These are phyloP conservation scores for Solanum corneliomulleri DNA, from an alignment of 257 asterid genomes.

Conservation along the genomic window DNA sequence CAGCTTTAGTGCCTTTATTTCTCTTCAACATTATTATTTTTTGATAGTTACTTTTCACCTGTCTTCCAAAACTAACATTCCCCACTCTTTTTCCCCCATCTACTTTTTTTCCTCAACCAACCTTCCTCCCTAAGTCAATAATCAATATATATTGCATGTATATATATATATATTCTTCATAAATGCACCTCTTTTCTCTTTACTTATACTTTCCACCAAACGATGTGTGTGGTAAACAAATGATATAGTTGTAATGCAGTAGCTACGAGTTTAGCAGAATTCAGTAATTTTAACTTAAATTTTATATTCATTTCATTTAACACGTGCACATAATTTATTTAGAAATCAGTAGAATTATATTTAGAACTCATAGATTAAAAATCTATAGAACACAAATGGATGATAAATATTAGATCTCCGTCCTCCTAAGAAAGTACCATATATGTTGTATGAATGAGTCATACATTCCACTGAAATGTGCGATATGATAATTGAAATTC, in stretches of 20 bases:
- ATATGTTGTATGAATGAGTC: not conserved
- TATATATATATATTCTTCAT: not conserved
- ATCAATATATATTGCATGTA: not conserved
- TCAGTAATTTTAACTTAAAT: not conserved
- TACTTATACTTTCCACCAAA: not conserved
- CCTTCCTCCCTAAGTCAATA: conserved; percentile 1
- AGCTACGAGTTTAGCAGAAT: not conserved
- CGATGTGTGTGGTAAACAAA: not conserved
- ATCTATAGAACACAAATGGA: too few relatives aligned
- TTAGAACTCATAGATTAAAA: too few relatives aligned
- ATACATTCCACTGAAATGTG: too few relatives aligned
- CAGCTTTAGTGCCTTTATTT: not conserved
- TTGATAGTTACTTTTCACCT: conserved; percentile 14
- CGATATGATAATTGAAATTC: not conserved
- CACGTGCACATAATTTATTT: not conserved
- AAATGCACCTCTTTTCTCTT: not conserved
- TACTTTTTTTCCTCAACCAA: conserved; percentile 11
- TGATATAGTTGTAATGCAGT: not conserved
- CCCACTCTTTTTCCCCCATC: not conserved
- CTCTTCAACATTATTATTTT: not conserved
- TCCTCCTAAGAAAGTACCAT: not conserved
- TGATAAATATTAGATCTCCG: too few relatives aligned
- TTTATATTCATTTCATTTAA: not conserved
- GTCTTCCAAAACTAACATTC: conserved; percentile 8
- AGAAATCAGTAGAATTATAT: not conserved